Percentiles rank a stretch among this genome's conserved stretches.
Conservation (phyloP, 306 rosid genomes). For the Leucaena leucocephala region DNA sequence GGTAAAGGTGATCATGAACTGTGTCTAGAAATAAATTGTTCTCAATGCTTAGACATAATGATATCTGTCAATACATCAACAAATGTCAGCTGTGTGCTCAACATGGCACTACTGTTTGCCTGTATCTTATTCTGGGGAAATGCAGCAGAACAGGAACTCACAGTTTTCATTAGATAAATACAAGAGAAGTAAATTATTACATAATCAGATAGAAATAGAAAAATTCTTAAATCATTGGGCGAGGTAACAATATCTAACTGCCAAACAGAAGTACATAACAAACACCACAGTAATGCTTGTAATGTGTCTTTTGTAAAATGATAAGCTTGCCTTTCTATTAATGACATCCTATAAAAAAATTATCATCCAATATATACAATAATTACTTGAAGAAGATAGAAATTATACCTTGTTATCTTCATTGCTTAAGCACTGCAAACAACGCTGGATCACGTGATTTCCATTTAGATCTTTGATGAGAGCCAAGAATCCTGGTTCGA, state of each 20-base stretch:
- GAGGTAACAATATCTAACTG: slow-evolving; percentile 12
- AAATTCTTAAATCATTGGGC: slow-evolving; percentile 9
- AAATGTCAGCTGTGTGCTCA: slow-evolving; percentile 12
- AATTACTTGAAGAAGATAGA: slow-evolving; percentile 18
- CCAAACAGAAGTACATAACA: slow-evolving; percentile 9
- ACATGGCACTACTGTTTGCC: slow-evolving; percentile 22
- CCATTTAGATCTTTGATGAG: slow-evolving; percentile 66
- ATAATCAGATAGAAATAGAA: not conserved
- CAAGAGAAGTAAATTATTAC: not conserved
- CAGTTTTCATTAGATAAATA: slow-evolving; percentile 5
- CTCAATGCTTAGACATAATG: slow-evolving; percentile 9
- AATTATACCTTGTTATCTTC: slow-evolving; percentile 54
- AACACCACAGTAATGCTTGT: not conserved
- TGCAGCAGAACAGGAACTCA: slow-evolving; percentile 25
- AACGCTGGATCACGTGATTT: slow-evolving; percentile 66
- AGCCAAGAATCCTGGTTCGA: slow-evolving; percentile 60
- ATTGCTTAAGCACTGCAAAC: slow-evolving; percentile 57
- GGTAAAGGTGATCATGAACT: not conserved
- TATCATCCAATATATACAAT: slow-evolving; percentile 11
- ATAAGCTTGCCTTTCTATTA: not conserved
- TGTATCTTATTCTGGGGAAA: not conserved
- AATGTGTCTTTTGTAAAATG: slow-evolving; percentile 13
- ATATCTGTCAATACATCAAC: not conserved
- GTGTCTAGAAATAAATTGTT: slow-evolving; percentile 23
- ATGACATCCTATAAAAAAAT: slow-evolving; percentile 5